Evolutionary conservation across 257 asterid genomes (phyloP), one percentile per base, ranked within the genome.

Genomic region (Ajuga chamaepitys): DNA sequence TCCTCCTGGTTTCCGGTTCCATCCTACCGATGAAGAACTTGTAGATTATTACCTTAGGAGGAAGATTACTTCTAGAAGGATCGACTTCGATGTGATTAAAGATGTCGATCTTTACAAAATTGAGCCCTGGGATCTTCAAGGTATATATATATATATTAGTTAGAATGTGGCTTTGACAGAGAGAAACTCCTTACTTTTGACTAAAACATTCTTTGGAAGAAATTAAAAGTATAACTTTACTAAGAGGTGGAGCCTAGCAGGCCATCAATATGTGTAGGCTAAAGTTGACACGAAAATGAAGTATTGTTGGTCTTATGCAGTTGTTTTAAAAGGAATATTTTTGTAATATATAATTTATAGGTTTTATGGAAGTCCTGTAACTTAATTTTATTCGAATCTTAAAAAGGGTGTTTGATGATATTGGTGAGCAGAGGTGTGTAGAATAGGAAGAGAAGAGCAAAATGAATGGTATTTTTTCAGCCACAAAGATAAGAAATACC

Each of bases 71-170:
- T 78, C 83, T 3, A 68, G 86, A 68, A 66, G 81, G 34, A 88
- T 85, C 8, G 95, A 86, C 72, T 80, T 91, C 55, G 95, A 88
- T 66, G 95, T 88, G 7, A 85, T 91, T 54, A 91, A 86, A 73
- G 98, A 86, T 22, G 88, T 91, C 10, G 96, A 91, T 80, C 98
- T 91, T 48, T 91, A 91, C 80, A 91, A 71, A 74, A 91, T 91
- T 21, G 98, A 91, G 72, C 98, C 98, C 0, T 91, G 98, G 98
- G 98, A 91, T 82, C 96, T 91, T 80, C 90, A 86, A 86, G 98
- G 98, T 91, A 7, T 1, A 18, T 25, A 4, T 0, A 11, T 4
- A 4, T 18, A 1, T 21, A 7, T 8, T 34, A 16, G 22, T 65
- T n/a, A n/a, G n/a, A n/a, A n/a, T n/a, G n/a, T n/a, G n/a, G n/a